phyloP scores from a whole-genome alignment of 2,329 filamentous ascomycete genomes.

The Chaetothyriales sp. region DNA sequence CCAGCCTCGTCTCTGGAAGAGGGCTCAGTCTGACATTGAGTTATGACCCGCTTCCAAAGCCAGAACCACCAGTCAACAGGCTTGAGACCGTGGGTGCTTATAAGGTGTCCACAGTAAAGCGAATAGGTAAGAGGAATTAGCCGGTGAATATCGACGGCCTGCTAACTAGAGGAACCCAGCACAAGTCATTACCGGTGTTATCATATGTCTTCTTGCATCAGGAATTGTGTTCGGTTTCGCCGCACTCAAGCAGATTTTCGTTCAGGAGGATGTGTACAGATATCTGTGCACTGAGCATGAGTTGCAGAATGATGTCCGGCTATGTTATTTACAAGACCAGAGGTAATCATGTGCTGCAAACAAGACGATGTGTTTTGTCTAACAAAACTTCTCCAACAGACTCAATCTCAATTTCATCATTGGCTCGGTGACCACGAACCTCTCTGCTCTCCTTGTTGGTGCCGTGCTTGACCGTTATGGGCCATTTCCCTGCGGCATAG shows the following conservation, averaged over 20 bases:
- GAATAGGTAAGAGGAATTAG: conserved; percentile 21
- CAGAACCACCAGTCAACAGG: conserved; percentile 21
- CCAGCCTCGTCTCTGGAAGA: conserved; percentile 15
- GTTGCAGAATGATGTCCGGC: conserved; percentile 32
- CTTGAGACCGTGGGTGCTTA: conserved; percentile 30
- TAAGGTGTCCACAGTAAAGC: conserved; percentile 30
- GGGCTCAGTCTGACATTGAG: conserved; percentile 29
- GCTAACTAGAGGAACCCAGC: conserved; percentile 19
- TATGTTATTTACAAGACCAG: conserved; percentile 45
- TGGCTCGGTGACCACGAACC: conserved; percentile 75
- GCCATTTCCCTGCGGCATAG: conserved; percentile 60
- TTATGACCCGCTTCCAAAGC: conserved; percentile 36
- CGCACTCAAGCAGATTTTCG: conserved; percentile 66
- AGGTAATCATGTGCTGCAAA: conserved; percentile 21
- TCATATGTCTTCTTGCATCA: conserved; percentile 64
- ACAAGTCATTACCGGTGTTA: conserved; percentile 51
- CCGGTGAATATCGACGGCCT: not conserved
- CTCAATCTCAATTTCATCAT: conserved; percentile 88
- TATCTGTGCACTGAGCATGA: conserved; percentile 45
- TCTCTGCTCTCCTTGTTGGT: conserved; percentile 70
- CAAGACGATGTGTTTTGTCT: not conserved
- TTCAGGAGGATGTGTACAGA: conserved; percentile 58
- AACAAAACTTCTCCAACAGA: conserved; percentile 16
- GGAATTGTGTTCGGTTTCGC: conserved; percentile 76
- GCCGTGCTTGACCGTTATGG: conserved; percentile 72